A percentile compares a stretch with the other conserved stretches of the same genome.
Conservation (phyloP, 2,329 filamentous ascomycete genomes). For the Colletotrichum neosansevieriae region DNA sequence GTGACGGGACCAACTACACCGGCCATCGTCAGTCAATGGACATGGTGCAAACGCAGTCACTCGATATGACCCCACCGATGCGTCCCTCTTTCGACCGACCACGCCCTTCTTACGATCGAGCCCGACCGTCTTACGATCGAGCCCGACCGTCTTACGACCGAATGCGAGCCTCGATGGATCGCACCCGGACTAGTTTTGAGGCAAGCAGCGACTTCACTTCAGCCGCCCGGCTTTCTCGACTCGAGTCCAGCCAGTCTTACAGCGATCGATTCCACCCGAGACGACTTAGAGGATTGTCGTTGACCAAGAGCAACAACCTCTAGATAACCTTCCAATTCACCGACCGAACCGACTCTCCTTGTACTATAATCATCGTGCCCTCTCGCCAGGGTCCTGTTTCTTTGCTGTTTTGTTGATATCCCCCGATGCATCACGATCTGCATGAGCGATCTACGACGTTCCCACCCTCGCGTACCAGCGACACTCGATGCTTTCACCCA, state of each 20-base stretch:
- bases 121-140: conserved; percentile 87
- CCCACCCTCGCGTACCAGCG: conserved; percentile 38
- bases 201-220: conserved; percentile 91
- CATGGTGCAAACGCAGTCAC: conserved; percentile 43
- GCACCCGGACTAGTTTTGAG: conserved; percentile 85
- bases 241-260: conserved; percentile 78
- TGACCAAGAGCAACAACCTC: conserved; percentile 55
- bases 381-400: conserved; percentile 36
- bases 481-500: conserved; percentile 38
- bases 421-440: conserved; percentile 59
- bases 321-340: conserved; percentile 43
- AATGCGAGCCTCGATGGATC: conserved; percentile 88
- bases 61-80: conserved; percentile 44
- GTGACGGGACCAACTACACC: conserved; percentile 93
- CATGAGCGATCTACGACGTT: conserved; percentile 61
- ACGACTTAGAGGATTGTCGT: conserved; percentile 57
- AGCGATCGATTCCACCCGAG: conserved; percentile 50
- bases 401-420: conserved; percentile 51
- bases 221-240: conserved; percentile 83
- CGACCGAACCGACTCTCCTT: conserved; percentile 36
- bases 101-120: conserved; percentile 73
- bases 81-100: conserved; percentile 43
- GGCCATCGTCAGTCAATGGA: conserved; percentile 73
- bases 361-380: conserved; percentile 45
- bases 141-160: conserved; percentile 89